Percentiles rank a stretch among this genome's conserved stretches.
Conservation (phyloP, 2,329 filamentous ascomycete species). For the Sporothrix mexicana region DNA sequence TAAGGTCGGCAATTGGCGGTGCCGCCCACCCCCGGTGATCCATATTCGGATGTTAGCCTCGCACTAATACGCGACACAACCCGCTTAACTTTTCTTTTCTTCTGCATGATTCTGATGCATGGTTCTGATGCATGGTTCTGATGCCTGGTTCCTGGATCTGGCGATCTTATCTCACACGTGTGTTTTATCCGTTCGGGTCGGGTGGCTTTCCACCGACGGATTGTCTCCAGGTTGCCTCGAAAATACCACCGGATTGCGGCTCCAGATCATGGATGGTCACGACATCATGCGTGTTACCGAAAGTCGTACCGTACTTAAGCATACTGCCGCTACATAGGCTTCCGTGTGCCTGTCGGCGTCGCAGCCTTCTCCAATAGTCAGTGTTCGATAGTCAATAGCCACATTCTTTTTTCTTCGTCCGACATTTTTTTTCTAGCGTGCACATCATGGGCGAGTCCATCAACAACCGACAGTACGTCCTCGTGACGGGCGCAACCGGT, state of each 20-base stretch:
- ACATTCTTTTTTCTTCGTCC: neutral
- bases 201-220: neutral
- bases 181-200: neutral
- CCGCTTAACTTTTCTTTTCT: neutral
- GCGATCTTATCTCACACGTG: too few species aligned
- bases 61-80: neutral
- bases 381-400: too few species aligned
- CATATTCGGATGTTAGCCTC: slow-evolving; percentile 10
- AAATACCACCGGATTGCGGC: too few species aligned
- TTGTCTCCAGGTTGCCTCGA: too few species aligned
- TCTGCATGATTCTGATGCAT: neutral
- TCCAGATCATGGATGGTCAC: neutral
- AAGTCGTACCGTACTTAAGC: slow-evolving; percentile 10
- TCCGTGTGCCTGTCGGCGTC: neutral
- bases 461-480: slow-evolving; percentile 41
- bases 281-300: neutral
- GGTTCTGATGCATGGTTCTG: neutral
- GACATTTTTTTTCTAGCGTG: neutral
- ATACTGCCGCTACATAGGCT: slow-evolving; percentile 1
- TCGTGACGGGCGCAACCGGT: slow-evolving; percentile 40
- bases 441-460: neutral
- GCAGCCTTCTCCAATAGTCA: neutral
- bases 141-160: neutral
- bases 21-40: neutral
- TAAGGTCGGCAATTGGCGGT: neutral